Evolutionary conservation across 257 asterid species (phyloP), one percentile per base, ranked within the genome.

Genomic region (Handroanthus guayacan): DNA sequence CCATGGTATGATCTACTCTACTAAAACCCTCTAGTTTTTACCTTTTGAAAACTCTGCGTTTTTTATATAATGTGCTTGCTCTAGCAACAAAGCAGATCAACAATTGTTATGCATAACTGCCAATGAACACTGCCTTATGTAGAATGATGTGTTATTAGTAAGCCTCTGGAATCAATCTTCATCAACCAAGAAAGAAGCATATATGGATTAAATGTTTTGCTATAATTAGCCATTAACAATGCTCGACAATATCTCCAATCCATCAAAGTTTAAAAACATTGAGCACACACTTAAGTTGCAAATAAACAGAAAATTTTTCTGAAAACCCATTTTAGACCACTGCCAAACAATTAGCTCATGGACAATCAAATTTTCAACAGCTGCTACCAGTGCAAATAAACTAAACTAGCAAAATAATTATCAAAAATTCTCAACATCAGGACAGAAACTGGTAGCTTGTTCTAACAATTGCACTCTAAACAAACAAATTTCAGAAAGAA

Each of bases 351-450:
- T 8, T 11, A 75, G 67, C 69, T 12, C 67, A 50, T 60, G 69
- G 63, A 25, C 36, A 7, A 44, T 34, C 76, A 51, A 34, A 45
- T 0, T 45, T 64, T 62, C 36, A 55, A 58, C 63, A 56, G 45
- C 44, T 25, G 36, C 9, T 39, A 45, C 67, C 79, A 63, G 31
- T 44, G 51, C 62, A 17, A 60, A 34, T 31, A 56, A 58, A 65
- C 52, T 7, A 41, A 66, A 52, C 62, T 44, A 43, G 69, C 52
- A 67, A 74, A 62, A 71, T 48, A 62, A 62, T 61, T 47, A n/a
- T 47, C 9, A 43, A 58, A 20, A 67, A 41, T 25, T 34, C 60
- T 39, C 55, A 6, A 63, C 71, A 75, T 36, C 68, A 71, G 13
- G 20, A 50, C 8, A 6, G 37, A 34, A 39, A 45, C 37, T 12